Evolutionary conservation across 1,284 basidiomycete species (phyloP).

Genomic region (Abortiporus biennis): DNA sequence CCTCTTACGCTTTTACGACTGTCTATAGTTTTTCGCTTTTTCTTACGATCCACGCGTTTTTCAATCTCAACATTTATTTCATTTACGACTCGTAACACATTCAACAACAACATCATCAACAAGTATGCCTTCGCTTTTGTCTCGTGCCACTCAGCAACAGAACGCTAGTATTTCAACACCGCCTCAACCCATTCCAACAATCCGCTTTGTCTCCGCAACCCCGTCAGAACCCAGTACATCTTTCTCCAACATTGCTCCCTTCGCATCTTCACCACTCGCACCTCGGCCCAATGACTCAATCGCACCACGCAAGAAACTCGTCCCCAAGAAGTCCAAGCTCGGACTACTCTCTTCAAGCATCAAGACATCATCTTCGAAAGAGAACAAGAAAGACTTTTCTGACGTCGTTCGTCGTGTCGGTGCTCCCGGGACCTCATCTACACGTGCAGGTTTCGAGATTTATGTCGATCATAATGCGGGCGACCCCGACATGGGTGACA

Average conservation of each 20-base stretch:
- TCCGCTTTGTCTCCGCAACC: conserved; percentile 61
- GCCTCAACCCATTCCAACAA: conserved; percentile 44
- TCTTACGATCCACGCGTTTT: conserved; percentile 4
- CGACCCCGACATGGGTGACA: conserved; percentile 62
- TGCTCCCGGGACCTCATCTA: conserved; percentile 28
- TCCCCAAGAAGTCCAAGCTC: conserved; percentile 73
- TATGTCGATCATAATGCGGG: conserved; percentile 57
- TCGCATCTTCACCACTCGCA: conserved; percentile 24
- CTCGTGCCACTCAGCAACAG: conserved; percentile 23
- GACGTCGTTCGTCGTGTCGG: conserved; percentile 59
- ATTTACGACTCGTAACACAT: not conserved
- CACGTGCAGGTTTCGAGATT: conserved; percentile 57
- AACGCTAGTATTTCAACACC: conserved; percentile 22
- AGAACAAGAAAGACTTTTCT: conserved; percentile 41
- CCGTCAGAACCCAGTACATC: conserved; percentile 40
- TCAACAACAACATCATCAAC: conserved; percentile 13
- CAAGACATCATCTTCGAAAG: conserved; percentile 17
- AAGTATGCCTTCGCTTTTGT: conserved; percentile 26
- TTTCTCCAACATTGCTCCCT: conserved; percentile 23
- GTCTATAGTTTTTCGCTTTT: conserved; percentile 11
- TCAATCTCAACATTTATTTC: not conserved
- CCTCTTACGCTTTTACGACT: conserved; percentile 6
- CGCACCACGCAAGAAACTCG: conserved; percentile 44
- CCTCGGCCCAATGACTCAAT: conserved; percentile 27
- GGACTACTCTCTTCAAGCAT: conserved; percentile 38